Base-by-base conservation (phyloP, 768 basidiomycete species). In the Boletus rex-veris region DNA sequence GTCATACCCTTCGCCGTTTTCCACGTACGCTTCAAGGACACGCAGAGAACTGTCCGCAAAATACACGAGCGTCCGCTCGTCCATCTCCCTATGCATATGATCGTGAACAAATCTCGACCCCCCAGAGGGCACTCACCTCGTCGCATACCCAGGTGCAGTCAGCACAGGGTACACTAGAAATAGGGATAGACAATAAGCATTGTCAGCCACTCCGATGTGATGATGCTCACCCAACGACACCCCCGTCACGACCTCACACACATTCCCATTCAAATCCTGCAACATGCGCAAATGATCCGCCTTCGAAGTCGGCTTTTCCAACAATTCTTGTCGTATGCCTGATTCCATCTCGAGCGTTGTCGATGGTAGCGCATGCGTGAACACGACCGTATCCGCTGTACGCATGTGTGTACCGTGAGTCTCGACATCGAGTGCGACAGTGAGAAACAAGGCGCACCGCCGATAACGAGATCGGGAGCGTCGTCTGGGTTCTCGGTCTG, bases 191-290 rank as follows among this genome's bases (percentile, higher is more conserved):
- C 4, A 36, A 36, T 12, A 36, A 36, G 12, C 35, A 11, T 5
- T 3, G 35, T 16, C 35, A 36, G 11, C 35, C 12, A 36, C 15
- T 11, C 12, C 14, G 5, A 5, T 2, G 35, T 30, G 33, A 19
- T 57, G 19, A 18, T 57, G n/a, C 82, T 59, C 54, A 92, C 92
- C 89, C 11, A 98, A 70, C 14, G 83, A 80, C 16, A 98, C 83
- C 9, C 94, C 96, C 0, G 95, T 98, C 19, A 97, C 91, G 19
- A 98, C 92, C 67, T 96, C 90, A 61, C 94, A 96, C 0, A 85
- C 80, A 45, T 80, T 77, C 7, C 93, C 96, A 47, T 94, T 93
- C 58, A 97, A 75, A 54, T 93, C 89, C 44, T 88, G 73, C 50
- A 99, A 76, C 90, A 93, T 96, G 21, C 90, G 81, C 44, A 90